Base-by-base conservation (phyloP, 192 early-diverging fungal genomes). In the Anaeromyces robustus region DNA sequence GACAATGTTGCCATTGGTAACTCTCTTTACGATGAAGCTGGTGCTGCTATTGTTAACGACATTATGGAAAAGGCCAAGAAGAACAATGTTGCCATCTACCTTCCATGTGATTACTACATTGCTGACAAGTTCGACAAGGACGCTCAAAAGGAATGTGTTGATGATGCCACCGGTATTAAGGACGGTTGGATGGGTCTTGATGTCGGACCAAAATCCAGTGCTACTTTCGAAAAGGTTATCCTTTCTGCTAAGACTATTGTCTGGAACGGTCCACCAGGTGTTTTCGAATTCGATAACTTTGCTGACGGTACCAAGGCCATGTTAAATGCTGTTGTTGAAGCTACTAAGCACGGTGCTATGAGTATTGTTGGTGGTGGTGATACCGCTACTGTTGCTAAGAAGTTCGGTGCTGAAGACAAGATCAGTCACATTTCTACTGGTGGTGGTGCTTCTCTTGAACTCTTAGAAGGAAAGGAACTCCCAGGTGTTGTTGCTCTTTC, bases 261-360 rank as follows among this genome's bases (percentile, higher is more conserved):
- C 80, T 99, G 97, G 97, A 98, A 98, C 87, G 97, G 96, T 37
- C 96, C 96, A 77, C 92, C 94, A 83, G 97, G 97, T 83, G 97
- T 99, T 39, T 99, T 99, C 87, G 97, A 99, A 89, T 97, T 94
- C 85, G 94, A 90, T n/a, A 94, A 92, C 84, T 99, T 99, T 84
- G 92, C 93, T 28, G 83, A 81, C 4, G 96, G 97, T 78, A 97
- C 97, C 81, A 94, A 92, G 86, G 80, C 87, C 30, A 89, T 92
- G 32, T 87, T 99, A 84, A 93, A 97, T 80, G 96, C 96, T 30
- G 92, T 95, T 41, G 92, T 94, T 78, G 87, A 89, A 79, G 96
- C 94, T 29, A 95, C 94, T 81, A 87, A 93, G 37, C 89, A 92
- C 12, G 84, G 85, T 84, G 95, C 96, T 37, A 93, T 90, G 79